Evolutionary conservation across 345 rosid species (phyloP).

Genomic region (Aquilaria yunnanensis): DNA sequence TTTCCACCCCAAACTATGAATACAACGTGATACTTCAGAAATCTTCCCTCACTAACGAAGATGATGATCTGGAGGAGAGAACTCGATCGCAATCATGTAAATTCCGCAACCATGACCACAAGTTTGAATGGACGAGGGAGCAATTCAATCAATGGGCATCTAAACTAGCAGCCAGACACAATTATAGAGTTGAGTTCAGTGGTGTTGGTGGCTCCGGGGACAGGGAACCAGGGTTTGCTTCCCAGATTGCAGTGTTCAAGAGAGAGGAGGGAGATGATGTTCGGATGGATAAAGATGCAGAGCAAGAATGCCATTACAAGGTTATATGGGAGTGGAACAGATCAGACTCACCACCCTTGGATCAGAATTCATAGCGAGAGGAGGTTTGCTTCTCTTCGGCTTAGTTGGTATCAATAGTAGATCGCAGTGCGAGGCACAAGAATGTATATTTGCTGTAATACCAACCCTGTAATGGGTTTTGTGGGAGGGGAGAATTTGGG

Average conservation of each 20-base stretch:
- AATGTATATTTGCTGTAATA: no score
- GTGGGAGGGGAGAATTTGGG: no score
- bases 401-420: background rate
- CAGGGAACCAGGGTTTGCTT: slow-evolving; percentile 80
- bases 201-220: slow-evolving; percentile 84
- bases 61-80: slow-evolving; percentile 52
- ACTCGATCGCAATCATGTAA: slow-evolving; percentile 37
- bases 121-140: slow-evolving; percentile 94
- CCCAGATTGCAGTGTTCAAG: slow-evolving; percentile 82
- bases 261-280: slow-evolving; percentile 20
- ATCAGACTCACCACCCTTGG: slow-evolving; percentile 2
- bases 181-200: slow-evolving; percentile 70
- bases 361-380: background rate
- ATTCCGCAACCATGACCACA: slow-evolving; percentile 95
- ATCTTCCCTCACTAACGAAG: slow-evolving; percentile 34
- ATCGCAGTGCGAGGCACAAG: no score
- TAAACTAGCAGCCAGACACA: slow-evolving; percentile 45
- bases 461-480: no score
- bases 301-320: slow-evolving; percentile 25
- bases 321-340: slow-evolving; percentile 82
- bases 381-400: background rate
- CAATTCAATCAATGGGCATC: slow-evolving; percentile 77
- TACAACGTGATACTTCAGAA: slow-evolving; percentile 79
- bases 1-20: slow-evolving; percentile 95
- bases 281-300: slow-evolving; percentile 9